Evolutionary conservation across 2,329 filamentous ascomycete species (phyloP), one percentile per base, ranked within the genome.

Genomic region (Nemania diffusa): DNA sequence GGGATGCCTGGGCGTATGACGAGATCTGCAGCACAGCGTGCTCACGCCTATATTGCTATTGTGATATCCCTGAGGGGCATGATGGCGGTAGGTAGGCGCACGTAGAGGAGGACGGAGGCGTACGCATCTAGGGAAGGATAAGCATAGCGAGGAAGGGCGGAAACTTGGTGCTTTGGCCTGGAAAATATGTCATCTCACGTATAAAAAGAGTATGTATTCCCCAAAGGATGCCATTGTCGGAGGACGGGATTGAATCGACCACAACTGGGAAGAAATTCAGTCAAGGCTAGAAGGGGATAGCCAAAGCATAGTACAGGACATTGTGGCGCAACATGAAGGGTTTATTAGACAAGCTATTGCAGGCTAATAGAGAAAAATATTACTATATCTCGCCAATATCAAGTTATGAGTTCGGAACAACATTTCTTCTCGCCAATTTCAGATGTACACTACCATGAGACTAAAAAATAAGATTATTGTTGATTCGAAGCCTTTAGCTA

Each of bases 381-480:
- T 11, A 34, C 2, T 11, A 44, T 20, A 22, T 4, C 42, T 44
- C 42, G 46, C 9, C 8, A 46, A 26, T 7, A 27, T 32, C 7
- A 48, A 34, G n/a, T n/a, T n/a, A 51, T n/a, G 20, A 51, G 7
- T 3, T 53, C 51, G 26, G 1, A 34, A 20, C 27, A 32, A 26
- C 34, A 13, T 15, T 22, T 48, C 20, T 32, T 27, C 24, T 51
- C 6, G 22, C 13, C 9, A 52, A 5, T 5, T 24, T 29, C 5
- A 17, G 22, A 46, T 20, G 51, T 13, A 56, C 17, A 20, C 22
- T 13, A 15, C 24, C 11, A 26, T 24, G 51, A 55, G 60, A 64
- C 65, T 56, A 34, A 68, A 60, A 65, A 55, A 46, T 8, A 37
- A 60, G 56, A 70, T 67, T 53, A 69, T 67, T 69, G 69, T 69